A percentile compares a stretch with the other conserved stretches of the same genome.
These are phyloP conservation scores for Balakata baccata DNA, from an alignment of 345 rosid genomes.

Conservation along the genomic window DNA sequence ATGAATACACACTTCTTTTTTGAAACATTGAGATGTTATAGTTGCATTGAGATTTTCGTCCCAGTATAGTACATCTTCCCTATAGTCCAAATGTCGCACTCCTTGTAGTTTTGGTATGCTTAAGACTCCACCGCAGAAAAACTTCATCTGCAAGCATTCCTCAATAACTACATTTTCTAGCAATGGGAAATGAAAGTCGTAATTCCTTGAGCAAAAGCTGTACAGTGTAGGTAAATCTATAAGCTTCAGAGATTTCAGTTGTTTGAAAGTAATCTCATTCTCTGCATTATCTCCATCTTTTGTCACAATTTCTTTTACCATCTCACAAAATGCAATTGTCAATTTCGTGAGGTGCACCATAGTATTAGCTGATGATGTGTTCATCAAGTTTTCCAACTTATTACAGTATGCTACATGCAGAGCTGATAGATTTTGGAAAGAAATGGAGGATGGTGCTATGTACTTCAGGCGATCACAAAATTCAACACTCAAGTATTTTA, in stretches of 20 bases:
- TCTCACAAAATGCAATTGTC: no score
- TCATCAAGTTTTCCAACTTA: no score
- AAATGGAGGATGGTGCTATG: no score
- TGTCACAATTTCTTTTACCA: no score
- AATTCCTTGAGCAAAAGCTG: not conserved
- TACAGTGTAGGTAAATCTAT: not conserved
- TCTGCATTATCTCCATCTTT: not conserved
- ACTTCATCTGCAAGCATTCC: not conserved
- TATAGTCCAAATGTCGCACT: accelerated
- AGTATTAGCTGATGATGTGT: no score
- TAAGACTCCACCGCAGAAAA: not conserved
- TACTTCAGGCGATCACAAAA: no score
- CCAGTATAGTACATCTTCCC: not conserved
- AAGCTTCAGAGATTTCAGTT: not conserved
- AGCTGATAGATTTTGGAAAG: no score
- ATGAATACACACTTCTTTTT: not conserved
- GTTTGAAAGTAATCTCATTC: constrained; percentile 8
- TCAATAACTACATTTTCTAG: not conserved
- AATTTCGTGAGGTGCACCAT: no score
- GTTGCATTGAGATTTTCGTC: not conserved
- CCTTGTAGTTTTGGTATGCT: not conserved
- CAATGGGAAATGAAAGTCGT: not conserved
- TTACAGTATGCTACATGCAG: no score
- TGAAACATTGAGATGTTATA: not conserved
- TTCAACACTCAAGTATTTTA: no score